Percentiles rank a stretch among this genome's conserved stretches.
Evolutionary conservation across 805 yeast species (phyloP).

Genomic region (Wickerhamiella bombiphila): DNA sequence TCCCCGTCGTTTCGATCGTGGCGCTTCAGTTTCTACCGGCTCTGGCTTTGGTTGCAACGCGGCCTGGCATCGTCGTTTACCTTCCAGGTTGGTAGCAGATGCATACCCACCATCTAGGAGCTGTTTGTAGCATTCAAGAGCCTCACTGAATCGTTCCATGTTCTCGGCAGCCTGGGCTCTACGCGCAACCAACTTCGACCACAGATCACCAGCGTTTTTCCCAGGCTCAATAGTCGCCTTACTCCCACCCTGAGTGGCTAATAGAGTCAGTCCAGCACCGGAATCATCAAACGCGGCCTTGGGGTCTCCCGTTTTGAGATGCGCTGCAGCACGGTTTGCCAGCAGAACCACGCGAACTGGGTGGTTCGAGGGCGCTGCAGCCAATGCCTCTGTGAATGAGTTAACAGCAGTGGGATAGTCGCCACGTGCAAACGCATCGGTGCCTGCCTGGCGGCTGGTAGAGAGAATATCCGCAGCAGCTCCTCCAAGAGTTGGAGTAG

Average conservation of each 20-base stretch:
- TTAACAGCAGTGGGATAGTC: slow-evolving; percentile 56
- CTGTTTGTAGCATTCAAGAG: slow-evolving; percentile 45
- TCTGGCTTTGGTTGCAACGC: slow-evolving; percentile 41
- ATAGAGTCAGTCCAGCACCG: slow-evolving; percentile 32
- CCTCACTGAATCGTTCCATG: slow-evolving; percentile 51
- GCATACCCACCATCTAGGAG: slow-evolving; percentile 57
- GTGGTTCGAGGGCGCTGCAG: slow-evolving; percentile 48
- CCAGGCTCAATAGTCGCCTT: slow-evolving; percentile 33
- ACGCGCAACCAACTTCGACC: slow-evolving; percentile 52
- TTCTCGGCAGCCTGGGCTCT: slow-evolving; percentile 78
- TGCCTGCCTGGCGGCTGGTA: slow-evolving; percentile 32
- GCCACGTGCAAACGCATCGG: slow-evolving; percentile 59
- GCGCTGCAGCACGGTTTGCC: slow-evolving; percentile 62
- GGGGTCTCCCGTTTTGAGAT: slow-evolving; percentile 56
- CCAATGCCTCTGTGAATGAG: slow-evolving; percentile 42
- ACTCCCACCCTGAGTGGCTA: slow-evolving; percentile 17
- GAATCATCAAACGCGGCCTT: slow-evolving; percentile 35
- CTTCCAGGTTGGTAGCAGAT: slow-evolving; percentile 54
- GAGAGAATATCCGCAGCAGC: slow-evolving; percentile 21
- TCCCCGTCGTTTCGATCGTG: slow-evolving; percentile 12
- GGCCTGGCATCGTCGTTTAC: slow-evolving; percentile 61
- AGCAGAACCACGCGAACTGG: slow-evolving; percentile 48
- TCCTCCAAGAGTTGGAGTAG: slow-evolving; percentile 12
- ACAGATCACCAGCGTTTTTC: slow-evolving; percentile 50
- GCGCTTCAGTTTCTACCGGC: slow-evolving; percentile 3